These are phyloP conservation scores for Mikania micrantha DNA, from an alignment of 129 eudicot species.

Conservation along the genomic window DNA sequence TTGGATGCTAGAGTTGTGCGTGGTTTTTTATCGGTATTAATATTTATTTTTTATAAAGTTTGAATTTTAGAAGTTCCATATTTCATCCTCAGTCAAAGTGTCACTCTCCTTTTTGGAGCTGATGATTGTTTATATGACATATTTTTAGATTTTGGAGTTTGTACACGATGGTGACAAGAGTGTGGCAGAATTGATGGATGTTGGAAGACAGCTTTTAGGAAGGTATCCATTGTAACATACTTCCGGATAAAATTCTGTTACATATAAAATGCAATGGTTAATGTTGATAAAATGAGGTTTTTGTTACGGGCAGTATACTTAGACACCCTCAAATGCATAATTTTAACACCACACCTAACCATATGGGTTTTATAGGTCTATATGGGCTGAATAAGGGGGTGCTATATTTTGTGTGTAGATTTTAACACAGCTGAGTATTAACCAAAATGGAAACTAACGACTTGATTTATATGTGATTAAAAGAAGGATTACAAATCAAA, in stretches of 20 bases:
- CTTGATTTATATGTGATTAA: too few relatives aligned
- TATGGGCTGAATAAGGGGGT: too few relatives aligned
- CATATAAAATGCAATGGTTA: background rate
- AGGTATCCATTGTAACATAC: slow-evolving; percentile 39
- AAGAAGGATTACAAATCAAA: too few relatives aligned
- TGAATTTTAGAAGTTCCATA: background rate
- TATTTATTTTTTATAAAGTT: background rate
- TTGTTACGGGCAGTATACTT: too few relatives aligned
- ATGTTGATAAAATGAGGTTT: background rate
- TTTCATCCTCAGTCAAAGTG: background rate
- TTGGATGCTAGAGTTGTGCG: background rate
- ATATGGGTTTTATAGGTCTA: too few relatives aligned
- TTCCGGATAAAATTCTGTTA: background rate
- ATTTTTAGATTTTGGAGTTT: slow-evolving; percentile 65
- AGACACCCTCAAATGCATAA: too few relatives aligned
- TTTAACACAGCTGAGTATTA: too few relatives aligned
- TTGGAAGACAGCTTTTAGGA: slow-evolving; percentile 85
- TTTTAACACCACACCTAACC: too few relatives aligned
- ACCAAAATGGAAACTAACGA: too few relatives aligned
- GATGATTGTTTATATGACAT: background rate
- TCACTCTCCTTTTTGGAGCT: background rate
- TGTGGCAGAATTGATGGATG: slow-evolving; percentile 92
- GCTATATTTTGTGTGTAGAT: too few relatives aligned
- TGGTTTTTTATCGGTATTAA: too few relatives aligned
- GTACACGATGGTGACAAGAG: slow-evolving; percentile 78